A percentile compares a stretch with the other conserved stretches of the same genome.
Evolutionary conservation across 495 filamentous ascomycete genomes (phyloP).

Genomic region (Lepraria neglecta): DNA sequence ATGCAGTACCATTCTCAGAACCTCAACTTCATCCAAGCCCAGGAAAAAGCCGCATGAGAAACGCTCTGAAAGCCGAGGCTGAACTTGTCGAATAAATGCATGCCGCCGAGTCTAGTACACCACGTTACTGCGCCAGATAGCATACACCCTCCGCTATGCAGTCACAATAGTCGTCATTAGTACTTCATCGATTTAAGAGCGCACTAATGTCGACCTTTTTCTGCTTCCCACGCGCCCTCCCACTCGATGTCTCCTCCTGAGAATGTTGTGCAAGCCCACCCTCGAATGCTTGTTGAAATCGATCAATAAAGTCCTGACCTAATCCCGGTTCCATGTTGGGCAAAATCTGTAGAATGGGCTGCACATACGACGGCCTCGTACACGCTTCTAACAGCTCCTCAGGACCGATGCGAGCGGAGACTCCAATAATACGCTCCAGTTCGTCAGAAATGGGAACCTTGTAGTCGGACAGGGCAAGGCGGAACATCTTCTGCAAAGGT

Average conservation of each 20-base stretch:
- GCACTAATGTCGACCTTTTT: conserved; percentile 12
- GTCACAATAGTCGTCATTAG: not conserved
- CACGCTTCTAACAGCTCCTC: conserved; percentile 34
- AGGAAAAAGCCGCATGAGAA: not conserved
- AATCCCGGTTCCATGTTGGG: conserved; percentile 13
- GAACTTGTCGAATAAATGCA: not conserved
- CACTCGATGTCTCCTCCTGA: not conserved
- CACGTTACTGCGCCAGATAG: not conserved
- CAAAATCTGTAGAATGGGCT: conserved; percentile 28
- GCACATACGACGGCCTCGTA: conserved; percentile 30
- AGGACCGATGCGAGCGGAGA: conserved; percentile 18
- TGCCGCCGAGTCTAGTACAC: not conserved
- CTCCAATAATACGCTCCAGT: conserved; percentile 14
- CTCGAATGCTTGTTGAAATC: conserved; percentile 15
- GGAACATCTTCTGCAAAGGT: conserved; percentile 34
- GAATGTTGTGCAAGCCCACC: not conserved
- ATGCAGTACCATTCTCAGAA: no score
- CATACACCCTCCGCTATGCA: conserved; percentile 2
- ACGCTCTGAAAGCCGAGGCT: not conserved
- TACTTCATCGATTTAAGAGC: conserved; percentile 16
- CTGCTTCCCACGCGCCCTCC: not conserved
- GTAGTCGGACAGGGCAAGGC: conserved; percentile 26
- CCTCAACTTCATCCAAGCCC: no score
- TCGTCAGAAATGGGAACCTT: conserved; percentile 23
- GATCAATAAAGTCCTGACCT: conserved; percentile 17